Conservation (phyloP, 2,329 filamentous ascomycete species). For the Colletotrichum liaoningense region DNA sequence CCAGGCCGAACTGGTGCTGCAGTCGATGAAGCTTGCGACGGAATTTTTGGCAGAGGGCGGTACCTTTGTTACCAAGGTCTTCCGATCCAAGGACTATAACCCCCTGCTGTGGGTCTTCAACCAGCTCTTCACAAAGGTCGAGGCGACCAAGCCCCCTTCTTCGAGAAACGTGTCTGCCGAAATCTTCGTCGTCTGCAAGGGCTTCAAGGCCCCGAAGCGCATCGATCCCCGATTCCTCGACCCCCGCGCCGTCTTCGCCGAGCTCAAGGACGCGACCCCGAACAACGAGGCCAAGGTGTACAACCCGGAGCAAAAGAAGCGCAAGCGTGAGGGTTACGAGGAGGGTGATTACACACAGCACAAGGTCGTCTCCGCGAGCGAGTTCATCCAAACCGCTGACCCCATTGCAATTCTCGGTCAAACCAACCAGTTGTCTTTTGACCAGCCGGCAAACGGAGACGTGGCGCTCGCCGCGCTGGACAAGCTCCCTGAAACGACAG, state of each 20-base stretch:
- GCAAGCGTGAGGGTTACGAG: constrained; percentile 97
- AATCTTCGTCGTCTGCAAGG: constrained; percentile 97
- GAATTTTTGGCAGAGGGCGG: constrained; percentile 92
- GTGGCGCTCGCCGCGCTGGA: constrained; percentile 88
- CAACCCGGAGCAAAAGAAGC: constrained; percentile 97
- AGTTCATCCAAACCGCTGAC: constrained; percentile 94
- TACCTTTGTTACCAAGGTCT: constrained; percentile 97
- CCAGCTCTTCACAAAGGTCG: constrained; percentile 93
- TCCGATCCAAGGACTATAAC: constrained; percentile 97
- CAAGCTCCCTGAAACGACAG: constrained; percentile 86
- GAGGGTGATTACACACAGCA: constrained; percentile 94
- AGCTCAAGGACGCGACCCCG: constrained; percentile 84
- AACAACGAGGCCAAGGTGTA: constrained; percentile 99
- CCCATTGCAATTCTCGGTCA: constrained; percentile 92
- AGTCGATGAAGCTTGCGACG: constrained; percentile 92
- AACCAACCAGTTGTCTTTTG: constrained; percentile 86
- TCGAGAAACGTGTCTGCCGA: constrained; percentile 97
- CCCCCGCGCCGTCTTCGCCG: constrained; percentile 89
- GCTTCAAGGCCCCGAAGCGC: constrained; percentile 93
- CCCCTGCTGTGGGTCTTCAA: constrained; percentile 97
- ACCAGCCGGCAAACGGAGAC: constrained; percentile 83
- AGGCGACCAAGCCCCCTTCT: constrained; percentile 96
- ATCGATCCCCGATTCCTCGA: constrained; percentile 95
- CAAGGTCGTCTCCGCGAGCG: constrained; percentile 88
- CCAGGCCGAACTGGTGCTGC: constrained; percentile 91